These are phyloP conservation scores for Crithidia brevicula DNA, from an alignment of 208 protist species.

Conservation along the genomic window DNA sequence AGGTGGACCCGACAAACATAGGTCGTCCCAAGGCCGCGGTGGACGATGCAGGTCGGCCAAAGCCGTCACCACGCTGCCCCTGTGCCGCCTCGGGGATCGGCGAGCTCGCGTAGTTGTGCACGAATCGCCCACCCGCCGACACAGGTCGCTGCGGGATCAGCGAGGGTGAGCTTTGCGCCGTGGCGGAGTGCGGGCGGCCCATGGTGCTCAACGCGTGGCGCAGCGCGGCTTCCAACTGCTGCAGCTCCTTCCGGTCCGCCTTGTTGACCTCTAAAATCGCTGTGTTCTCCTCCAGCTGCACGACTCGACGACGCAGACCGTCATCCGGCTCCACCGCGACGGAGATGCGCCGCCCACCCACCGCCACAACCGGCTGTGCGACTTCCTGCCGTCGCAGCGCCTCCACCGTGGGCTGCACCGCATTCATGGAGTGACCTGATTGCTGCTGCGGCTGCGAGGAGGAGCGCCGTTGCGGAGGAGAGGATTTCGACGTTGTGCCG, in stretches of 20 bases:
- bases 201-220: conserved; percentile 28
- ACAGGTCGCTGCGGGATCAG: conserved; percentile 37
- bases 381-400: conserved; percentile 39
- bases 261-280: conserved; percentile 80
- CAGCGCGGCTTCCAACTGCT: conserved; percentile 57
- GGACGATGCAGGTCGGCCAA: conserved; percentile 1
- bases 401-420: conserved; percentile 55
- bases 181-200: conserved; percentile 12
- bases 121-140: conserved; percentile 17
- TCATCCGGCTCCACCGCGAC: conserved; percentile 53
- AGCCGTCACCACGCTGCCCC: not conserved
- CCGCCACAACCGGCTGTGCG: conserved; percentile 13
- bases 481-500: not conserved
- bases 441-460: conserved; percentile 4
- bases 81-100: conserved; percentile 8
- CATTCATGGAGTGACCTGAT: not conserved
- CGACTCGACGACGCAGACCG: conserved; percentile 64
- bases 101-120: conserved; percentile 12
- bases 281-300: conserved; percentile 72
- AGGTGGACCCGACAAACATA: conserved; percentile 57
- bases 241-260: conserved; percentile 74
- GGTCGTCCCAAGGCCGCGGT: conserved; percentile 43
- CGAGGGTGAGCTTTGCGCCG: conserved; percentile 2
- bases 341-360: conserved; percentile 32
- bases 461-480: not conserved